Percentiles rank a stretch among this genome's conserved stretches.
These are phyloP conservation scores for Fulvia fulva DNA, from an alignment of 2,329 filamentous ascomycete genomes.

Conservation along the genomic window DNA sequence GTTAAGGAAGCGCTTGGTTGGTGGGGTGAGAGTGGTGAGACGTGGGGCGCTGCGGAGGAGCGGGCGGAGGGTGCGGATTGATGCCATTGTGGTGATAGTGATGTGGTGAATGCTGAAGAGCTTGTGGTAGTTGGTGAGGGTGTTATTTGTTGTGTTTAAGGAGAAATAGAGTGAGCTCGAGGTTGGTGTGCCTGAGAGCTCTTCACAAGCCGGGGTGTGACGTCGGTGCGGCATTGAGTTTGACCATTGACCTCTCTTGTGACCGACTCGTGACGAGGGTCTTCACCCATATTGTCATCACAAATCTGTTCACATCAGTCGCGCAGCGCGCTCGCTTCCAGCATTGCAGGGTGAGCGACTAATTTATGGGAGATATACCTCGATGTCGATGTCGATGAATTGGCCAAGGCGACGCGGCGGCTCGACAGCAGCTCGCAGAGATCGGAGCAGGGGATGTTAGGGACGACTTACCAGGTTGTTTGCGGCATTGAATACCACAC, in stretches of 20 bases:
- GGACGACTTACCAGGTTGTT: not conserved
- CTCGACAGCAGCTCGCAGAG: not conserved
- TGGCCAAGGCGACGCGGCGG: not conserved
- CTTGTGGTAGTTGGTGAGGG: not conserved
- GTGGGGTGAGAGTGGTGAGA: slow-evolving; percentile 3
- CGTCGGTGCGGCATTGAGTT: slow-evolving; percentile 1
- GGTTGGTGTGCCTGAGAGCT: not conserved
- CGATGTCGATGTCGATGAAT: not conserved
- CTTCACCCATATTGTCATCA: not conserved
- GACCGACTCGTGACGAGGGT: not conserved
- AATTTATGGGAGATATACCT: not conserved
- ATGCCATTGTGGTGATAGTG: not conserved
- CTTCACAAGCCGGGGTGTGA: not conserved
- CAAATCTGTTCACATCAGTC: not conserved
- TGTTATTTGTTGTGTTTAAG: not conserved
- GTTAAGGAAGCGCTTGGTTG: slow-evolving; percentile 18
- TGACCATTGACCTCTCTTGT: not conserved
- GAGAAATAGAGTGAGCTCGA: not conserved
- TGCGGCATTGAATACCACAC: too few species aligned
- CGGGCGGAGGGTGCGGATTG: slow-evolving; percentile 10
- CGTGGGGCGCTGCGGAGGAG: slow-evolving; percentile 11
- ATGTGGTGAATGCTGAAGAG: not conserved
- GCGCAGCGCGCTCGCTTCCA: not conserved
- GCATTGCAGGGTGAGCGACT: not conserved
- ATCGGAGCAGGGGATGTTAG: not conserved